Conservation (phyloP, 441 rosid genomes). For the Jatropha podagrica region DNA sequence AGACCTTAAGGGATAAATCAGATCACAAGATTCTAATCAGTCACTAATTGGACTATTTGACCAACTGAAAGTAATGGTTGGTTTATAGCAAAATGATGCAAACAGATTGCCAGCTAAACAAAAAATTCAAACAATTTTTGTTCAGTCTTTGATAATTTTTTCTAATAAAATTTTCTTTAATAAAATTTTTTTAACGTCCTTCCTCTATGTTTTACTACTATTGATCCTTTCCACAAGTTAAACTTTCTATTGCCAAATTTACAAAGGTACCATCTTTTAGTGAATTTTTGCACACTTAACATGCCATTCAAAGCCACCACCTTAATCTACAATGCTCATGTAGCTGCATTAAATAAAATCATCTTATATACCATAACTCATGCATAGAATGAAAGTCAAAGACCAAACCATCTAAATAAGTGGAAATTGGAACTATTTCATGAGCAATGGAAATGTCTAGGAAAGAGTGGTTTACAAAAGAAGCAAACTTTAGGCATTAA, state of each 20-base stretch:
- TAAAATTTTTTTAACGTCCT: no score
- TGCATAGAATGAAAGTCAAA: neutral
- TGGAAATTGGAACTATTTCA: neutral
- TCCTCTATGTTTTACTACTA: neutral
- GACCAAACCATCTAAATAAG: neutral
- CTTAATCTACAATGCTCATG: neutral
- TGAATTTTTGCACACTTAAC: neutral
- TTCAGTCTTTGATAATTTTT: neutral
- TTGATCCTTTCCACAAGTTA: neutral
- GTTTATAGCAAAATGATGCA: neutral
- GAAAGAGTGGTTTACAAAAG: neutral
- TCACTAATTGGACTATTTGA: neutral
- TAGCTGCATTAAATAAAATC: neutral
- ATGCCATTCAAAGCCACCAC: neutral
- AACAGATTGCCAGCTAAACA: neutral
- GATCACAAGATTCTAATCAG: neutral
- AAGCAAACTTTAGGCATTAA: neutral
- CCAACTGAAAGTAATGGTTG: neutral
- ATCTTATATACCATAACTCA: neutral
- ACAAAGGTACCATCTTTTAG: neutral
- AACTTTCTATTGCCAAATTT: neutral
- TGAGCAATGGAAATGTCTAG: neutral
- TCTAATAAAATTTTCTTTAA: neutral
- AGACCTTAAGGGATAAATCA: neutral
- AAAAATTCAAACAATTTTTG: conserved; percentile 5